These are phyloP conservation scores for Musa schizocarpa DNA, from an alignment of 176 grass and related monocot species.

Conservation along the genomic window DNA sequence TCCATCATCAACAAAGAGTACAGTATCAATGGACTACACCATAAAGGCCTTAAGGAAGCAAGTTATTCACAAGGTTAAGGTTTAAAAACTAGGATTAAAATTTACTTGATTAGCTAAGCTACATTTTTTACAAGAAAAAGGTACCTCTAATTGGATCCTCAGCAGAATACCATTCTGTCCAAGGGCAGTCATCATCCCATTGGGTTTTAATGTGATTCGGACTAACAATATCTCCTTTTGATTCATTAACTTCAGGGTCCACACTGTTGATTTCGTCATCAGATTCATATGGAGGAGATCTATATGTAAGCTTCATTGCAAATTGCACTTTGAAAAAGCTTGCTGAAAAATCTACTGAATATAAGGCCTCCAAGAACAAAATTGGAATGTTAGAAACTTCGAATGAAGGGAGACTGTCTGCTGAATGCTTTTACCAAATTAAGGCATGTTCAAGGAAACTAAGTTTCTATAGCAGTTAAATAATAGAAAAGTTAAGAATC, in stretches of 20 bases:
- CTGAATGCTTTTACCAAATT: background rate
- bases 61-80: background rate
- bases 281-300: conserved; percentile 70
- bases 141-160: conserved; percentile 96
- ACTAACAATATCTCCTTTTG: conserved; percentile 40
- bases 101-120: background rate
- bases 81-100: background rate
- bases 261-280: conserved; percentile 46
- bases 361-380: conserved; percentile 67
- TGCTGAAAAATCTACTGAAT: conserved; percentile 57
- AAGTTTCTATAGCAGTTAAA: too few relatives aligned
- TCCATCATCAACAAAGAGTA: background rate
- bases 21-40: too few relatives aligned
- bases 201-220: conserved; percentile 50
- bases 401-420: background rate
- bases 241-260: conserved; percentile 41
- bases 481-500: too few relatives aligned
- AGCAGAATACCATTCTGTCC: conserved; percentile 98
- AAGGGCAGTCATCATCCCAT: conserved; percentile 95
- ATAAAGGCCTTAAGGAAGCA: background rate
- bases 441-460: too few relatives aligned
- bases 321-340: conserved; percentile 69
- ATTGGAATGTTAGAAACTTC: background rate
- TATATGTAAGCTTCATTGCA: conserved; percentile 92
- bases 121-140: background rate